phyloP scores from a whole-genome alignment of 805 yeast species.

The Starmerella potacharoeniae region DNA sequence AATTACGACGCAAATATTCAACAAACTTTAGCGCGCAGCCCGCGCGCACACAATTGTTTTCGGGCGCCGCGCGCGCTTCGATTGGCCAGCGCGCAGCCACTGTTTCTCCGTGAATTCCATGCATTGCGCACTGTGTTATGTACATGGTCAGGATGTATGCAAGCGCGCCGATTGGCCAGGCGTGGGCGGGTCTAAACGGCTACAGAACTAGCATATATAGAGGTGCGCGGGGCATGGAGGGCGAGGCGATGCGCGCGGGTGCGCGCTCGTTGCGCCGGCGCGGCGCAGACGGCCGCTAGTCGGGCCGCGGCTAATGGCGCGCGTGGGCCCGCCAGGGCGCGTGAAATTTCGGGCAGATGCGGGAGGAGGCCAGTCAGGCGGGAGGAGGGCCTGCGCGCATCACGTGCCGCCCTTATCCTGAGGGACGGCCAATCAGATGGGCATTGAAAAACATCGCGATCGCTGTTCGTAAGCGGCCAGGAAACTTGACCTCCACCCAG shows the following conservation, averaged over 20 bases:
- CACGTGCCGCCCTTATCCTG: background rate
- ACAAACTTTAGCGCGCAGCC: too few species aligned
- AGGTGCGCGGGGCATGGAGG: too few species aligned
- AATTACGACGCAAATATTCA: too few species aligned
- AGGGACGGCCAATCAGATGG: conserved; percentile 3
- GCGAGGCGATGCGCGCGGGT: too few species aligned
- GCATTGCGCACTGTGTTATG: background rate
- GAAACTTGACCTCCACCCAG: conserved; percentile 5
- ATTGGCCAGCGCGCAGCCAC: background rate
- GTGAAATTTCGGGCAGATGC: background rate
- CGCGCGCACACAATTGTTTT: too few species aligned
- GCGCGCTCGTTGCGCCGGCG: too few species aligned
- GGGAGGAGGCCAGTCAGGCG: background rate
- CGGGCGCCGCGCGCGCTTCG: background rate
- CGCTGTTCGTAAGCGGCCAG: conserved; percentile 6
- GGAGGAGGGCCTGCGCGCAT: background rate
- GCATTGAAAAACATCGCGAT: conserved; percentile 6
- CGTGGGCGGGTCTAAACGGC: background rate
- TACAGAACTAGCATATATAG: background rate
- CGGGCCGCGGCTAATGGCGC: too few species aligned
- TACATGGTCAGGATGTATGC: background rate
- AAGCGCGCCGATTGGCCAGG: background rate
- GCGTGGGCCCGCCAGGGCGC: background rate
- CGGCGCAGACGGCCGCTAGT: too few species aligned
- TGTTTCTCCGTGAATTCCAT: background rate